These are phyloP conservation scores for Moringa oleifera DNA, from an alignment of 345 rosid species.

Conservation along the genomic window DNA sequence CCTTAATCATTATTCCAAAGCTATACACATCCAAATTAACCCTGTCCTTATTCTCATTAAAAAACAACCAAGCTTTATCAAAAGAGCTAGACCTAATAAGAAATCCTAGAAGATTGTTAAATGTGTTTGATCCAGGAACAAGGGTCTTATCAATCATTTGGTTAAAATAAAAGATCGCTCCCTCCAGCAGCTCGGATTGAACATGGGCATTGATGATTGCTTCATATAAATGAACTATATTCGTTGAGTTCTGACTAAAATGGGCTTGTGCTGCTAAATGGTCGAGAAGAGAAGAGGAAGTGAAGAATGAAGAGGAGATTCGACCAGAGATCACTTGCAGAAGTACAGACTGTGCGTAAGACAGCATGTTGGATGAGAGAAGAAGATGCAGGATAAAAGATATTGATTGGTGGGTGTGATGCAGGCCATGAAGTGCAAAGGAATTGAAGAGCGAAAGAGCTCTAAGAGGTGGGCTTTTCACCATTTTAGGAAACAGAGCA, in stretches of 20 bases:
- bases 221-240: slow-evolving; percentile 35
- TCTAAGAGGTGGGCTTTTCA: slow-evolving; percentile 47
- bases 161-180: slow-evolving; percentile 39
- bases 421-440: slow-evolving; percentile 26
- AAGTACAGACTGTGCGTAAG: slow-evolving; percentile 45
- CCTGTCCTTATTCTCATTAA: slow-evolving; percentile 25
- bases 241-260: slow-evolving; percentile 2
- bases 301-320: slow-evolving; percentile 41
- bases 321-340: slow-evolving; percentile 41
- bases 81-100: slow-evolving; percentile 34
- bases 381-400: slow-evolving; percentile 37
- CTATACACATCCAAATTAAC: slow-evolving; percentile 50
- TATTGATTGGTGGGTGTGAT: slow-evolving; percentile 49
- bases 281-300: slow-evolving; percentile 37
- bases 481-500: slow-evolving; percentile 29
- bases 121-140: slow-evolving; percentile 31
- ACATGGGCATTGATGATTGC: slow-evolving; percentile 43
- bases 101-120: slow-evolving; percentile 41
- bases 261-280: slow-evolving; percentile 23
- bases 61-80: slow-evolving; percentile 40
- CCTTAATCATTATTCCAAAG: slow-evolving; percentile 68
- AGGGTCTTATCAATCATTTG: slow-evolving; percentile 47
- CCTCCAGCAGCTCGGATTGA: slow-evolving; percentile 32
- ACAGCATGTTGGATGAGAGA: slow-evolving; percentile 30
- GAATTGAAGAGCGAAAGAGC: slow-evolving; percentile 44